Evolutionary conservation across 129 eudicot genomes (phyloP), one percentile per base, ranked within the genome.

Genomic region (Chrysanthemum makinoi): DNA sequence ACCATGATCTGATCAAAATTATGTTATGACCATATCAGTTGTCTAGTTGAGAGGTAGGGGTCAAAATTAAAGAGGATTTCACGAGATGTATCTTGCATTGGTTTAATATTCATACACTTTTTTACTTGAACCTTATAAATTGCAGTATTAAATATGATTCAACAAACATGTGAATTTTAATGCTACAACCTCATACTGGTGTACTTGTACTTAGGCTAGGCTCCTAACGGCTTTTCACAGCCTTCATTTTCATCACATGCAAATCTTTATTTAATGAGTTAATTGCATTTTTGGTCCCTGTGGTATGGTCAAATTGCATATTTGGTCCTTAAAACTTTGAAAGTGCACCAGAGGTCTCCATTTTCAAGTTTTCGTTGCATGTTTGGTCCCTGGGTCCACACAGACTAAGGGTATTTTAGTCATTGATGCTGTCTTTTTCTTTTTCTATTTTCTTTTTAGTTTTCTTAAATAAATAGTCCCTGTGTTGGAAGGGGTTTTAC

Each of bases 201-300:
- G 46, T 28, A 69, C 17, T 10, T 54, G 24, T 69, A 69, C 73
- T 33, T 69, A 52, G 59, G 14, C 59, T 66, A n/a, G 6, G 43
- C 57, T 60, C 20, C 54, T 76, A 77, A 77, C 81, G 17, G 47
- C 62, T 75, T 75, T 75, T 75, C 80, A 75, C 80, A 62, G 63
- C 70, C 69, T 78, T 78, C 62, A 72, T 65, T 30, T 69, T 78
- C 72, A 78, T 78, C 81, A 78, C 81, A 77, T 71, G 72, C 81
- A 78, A 17, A 35, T 35, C 44, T 35, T 35, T 5, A 35, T 61
- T 18, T 46, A 69, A 62, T 48, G n/a, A n/a, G n/a, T n/a, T n/a
- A n/a, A n/a, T n/a, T n/a, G n/a, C n/a, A n/a, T n/a, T n/a, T n/a
- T n/a, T n/a, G n/a, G n/a, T n/a, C n/a, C n/a, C n/a, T n/a, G n/a